Conservation (phyloP, 2,329 filamentous ascomycete species). For the Pseudogymnoascus pannorum region DNA sequence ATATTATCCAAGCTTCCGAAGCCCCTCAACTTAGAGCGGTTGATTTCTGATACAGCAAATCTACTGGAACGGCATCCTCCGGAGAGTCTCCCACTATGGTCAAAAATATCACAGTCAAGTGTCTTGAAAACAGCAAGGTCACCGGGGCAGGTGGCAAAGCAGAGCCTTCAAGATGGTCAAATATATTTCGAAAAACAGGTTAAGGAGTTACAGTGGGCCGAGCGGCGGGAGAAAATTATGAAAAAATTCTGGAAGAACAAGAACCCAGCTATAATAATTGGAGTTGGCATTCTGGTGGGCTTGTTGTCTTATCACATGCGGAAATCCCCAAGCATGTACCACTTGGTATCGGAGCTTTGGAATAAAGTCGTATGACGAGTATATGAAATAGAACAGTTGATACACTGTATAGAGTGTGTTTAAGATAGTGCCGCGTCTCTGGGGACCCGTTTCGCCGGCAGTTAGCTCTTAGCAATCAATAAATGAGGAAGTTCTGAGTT, state of each 20-base stretch:
- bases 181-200: constrained; percentile 64
- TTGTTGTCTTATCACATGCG: constrained; percentile 61
- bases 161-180: constrained; percentile 60
- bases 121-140: constrained; percentile 76
- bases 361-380: neutral
- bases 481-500: neutral
- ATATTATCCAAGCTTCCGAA: constrained; percentile 80
- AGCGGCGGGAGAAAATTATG: constrained; percentile 46
- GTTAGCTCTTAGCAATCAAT: neutral
- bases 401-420: neutral
- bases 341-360: neutral
- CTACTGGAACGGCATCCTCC: constrained; percentile 66
- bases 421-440: neutral
- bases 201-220: constrained; percentile 59
- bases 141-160: constrained; percentile 39
- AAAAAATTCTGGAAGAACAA: constrained; percentile 57
- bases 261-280: constrained; percentile 53
- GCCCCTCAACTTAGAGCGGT: constrained; percentile 69
- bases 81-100: constrained; percentile 64
- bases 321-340: constrained; percentile 33
- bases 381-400: neutral
- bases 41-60: constrained; percentile 58
- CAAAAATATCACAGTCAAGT: constrained; percentile 63
- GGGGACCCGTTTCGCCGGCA: neutral
- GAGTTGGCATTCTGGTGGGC: constrained; percentile 59